Percentiles rank a stretch among this genome's conserved stretches.
These are phyloP conservation scores for Bolboschoenoplectus hybrid DNA, from an alignment of 202 grass and related monocot genomes.

Conservation along the genomic window DNA sequence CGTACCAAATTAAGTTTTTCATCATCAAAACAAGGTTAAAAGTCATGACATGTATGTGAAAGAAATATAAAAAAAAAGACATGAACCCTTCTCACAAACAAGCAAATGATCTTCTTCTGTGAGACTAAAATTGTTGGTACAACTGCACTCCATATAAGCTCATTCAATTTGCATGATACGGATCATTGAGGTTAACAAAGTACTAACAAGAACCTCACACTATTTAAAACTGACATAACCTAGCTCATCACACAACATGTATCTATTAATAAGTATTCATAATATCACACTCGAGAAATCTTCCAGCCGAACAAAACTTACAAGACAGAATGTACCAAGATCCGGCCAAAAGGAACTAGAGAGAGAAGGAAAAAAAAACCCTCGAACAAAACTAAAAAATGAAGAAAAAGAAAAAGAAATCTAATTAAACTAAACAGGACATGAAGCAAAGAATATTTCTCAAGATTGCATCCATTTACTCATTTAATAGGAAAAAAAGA, in stretches of 20 bases:
- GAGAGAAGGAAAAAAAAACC: background rate
- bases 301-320: conserved; percentile 4
- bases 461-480: background rate
- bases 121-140: background rate
- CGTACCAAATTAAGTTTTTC: background rate
- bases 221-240: conserved; percentile 5
- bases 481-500: background rate
- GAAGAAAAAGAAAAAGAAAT: background rate
- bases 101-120: background rate
- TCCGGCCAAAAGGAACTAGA: background rate
- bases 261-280: background rate
- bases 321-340: background rate
- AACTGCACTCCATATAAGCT: background rate
- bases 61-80: background rate
- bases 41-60: background rate
- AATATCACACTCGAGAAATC: background rate
- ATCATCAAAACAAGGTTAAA: background rate
- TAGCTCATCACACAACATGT: conserved; percentile 12
- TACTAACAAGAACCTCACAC: background rate
- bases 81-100: background rate
- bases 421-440: background rate
- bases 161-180: background rate
- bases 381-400: background rate
- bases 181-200: background rate
- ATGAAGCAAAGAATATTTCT: conserved; percentile 9